phyloP scores from a whole-genome alignment of 1,139 yeast genomes.

The Groenewaldozyma auringiensis region DNA sequence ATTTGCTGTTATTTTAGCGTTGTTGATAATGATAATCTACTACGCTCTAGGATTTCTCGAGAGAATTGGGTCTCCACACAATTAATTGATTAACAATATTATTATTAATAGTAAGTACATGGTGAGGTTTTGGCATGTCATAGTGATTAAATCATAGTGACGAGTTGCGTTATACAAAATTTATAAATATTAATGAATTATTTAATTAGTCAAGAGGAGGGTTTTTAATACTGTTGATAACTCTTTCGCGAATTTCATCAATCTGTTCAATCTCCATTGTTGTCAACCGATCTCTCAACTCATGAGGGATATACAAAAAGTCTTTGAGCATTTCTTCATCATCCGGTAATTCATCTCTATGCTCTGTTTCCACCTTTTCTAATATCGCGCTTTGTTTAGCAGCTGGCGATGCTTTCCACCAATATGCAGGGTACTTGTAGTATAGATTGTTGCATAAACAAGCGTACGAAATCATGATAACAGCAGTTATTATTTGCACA shows the following conservation, averaged over 20 bases:
- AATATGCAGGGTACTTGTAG: constrained; percentile 49
- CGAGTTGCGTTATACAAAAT: too few relatives aligned
- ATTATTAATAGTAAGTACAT: too few relatives aligned
- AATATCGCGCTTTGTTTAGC: background rate
- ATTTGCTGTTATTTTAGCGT: too few relatives aligned
- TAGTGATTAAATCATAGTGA: too few relatives aligned
- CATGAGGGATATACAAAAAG: background rate
- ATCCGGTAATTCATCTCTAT: background rate
- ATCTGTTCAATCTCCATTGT: background rate
- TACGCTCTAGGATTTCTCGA: too few relatives aligned
- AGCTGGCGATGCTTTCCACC: constrained; percentile 40
- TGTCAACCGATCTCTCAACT: background rate
- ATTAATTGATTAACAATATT: too few relatives aligned
- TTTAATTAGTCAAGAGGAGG: background rate
- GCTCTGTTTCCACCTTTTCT: background rate
- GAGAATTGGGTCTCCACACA: too few relatives aligned
- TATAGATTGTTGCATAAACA: constrained; percentile 49
- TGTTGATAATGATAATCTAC: too few relatives aligned
- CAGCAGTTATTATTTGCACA: constrained; percentile 45
- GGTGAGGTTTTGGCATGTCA: too few relatives aligned
- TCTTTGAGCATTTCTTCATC: background rate
- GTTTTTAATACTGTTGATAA: too few relatives aligned
- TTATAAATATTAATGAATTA: too few relatives aligned
- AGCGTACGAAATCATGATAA: constrained; percentile 47
- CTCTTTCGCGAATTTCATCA: background rate